These are phyloP conservation scores for Phialophora chinensis DNA, from an alignment of 2,329 filamentous ascomycete species.

Conservation along the genomic window DNA sequence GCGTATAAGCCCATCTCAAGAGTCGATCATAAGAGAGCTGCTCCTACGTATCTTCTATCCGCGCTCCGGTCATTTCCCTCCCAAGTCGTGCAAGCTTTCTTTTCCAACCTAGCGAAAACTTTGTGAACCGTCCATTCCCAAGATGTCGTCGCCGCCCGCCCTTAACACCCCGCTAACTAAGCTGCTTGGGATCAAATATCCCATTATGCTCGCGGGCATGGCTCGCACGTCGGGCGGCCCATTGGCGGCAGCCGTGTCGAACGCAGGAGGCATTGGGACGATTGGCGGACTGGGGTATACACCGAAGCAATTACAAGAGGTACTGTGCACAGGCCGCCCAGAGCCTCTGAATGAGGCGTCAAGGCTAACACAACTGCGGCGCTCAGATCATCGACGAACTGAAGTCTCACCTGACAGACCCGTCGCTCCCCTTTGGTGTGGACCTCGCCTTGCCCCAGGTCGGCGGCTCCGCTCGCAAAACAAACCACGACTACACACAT, in stretches of 20 bases:
- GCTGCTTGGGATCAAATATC: constrained; percentile 83
- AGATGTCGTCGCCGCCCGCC: constrained; percentile 45
- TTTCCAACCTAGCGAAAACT: background rate
- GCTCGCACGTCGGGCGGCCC: constrained; percentile 78
- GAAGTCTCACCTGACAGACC: constrained; percentile 71
- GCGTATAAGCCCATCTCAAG: background rate
- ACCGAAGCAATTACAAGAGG: constrained; percentile 71
- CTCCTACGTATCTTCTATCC: background rate
- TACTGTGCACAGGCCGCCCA: constrained; percentile 3
- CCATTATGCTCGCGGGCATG: constrained; percentile 93
- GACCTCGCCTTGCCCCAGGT: constrained; percentile 91
- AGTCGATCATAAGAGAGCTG: background rate
- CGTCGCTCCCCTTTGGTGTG: constrained; percentile 81
- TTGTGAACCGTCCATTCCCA: constrained; percentile 16
- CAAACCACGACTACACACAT: constrained; percentile 94
- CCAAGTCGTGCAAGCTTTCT: background rate
- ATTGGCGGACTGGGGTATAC: constrained; percentile 71
- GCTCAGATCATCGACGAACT: constrained; percentile 81
- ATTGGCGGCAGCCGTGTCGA: constrained; percentile 84
- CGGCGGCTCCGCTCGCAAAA: constrained; percentile 80
- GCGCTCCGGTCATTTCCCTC: background rate
- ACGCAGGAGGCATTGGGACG: constrained; percentile 78
- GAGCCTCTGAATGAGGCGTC: background rate
- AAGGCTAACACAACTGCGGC: constrained; percentile 57
- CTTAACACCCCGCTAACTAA: constrained; percentile 78